Base-by-base conservation (phyloP, 345 rosid genomes). In the Pseudoturritis turrita region DNA sequence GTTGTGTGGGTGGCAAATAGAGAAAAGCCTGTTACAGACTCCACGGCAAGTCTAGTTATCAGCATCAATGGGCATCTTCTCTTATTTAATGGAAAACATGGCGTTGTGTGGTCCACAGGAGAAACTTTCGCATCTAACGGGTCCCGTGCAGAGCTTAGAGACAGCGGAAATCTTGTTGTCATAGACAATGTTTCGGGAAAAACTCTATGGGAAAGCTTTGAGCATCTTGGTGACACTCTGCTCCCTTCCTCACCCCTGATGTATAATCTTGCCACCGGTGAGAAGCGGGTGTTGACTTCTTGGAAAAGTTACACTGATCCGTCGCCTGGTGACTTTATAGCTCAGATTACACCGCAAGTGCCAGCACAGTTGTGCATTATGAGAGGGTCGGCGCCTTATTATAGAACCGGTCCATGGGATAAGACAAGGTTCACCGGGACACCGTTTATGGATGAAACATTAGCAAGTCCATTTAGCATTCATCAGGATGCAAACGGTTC, bases 131-230 rank as follows among this genome's bases (percentile, higher is more conserved):
- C 58, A 2, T 60, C 73, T 36, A 66, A 17, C 1, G 41, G 37
- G 22, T 85, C 83, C 6, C 71, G 71, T 28, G 83, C 75, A 21
- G 89, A 83, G 85, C 72, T 92, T 57, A 66, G 53, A 26, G 86
- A 80, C 50, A 68, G 73, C 1, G 96, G 98, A 19, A 88, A 90
- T 57, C 75, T 92, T 18, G 70, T 87, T 4, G 68, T 88, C n/a
- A 85, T 47, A 56, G 88, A 88, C 6, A 11, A 11, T 12, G 44
- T 25, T 7, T 57, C 73, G 0, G 70, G n/a, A 43, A 63, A 4
- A 29, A 11, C 37, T 21, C 0, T 79, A 6, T 79, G 82, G 82
- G 47, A 70, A 46, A 79, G 82, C 69, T 79, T 79, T 65, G 65
- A 46, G 18, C 62, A 73, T 72, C 81, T 53, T 31, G 0, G 47